Conservation (phyloP, 345 rosid genomes). For the Cardamine occulta region DNA sequence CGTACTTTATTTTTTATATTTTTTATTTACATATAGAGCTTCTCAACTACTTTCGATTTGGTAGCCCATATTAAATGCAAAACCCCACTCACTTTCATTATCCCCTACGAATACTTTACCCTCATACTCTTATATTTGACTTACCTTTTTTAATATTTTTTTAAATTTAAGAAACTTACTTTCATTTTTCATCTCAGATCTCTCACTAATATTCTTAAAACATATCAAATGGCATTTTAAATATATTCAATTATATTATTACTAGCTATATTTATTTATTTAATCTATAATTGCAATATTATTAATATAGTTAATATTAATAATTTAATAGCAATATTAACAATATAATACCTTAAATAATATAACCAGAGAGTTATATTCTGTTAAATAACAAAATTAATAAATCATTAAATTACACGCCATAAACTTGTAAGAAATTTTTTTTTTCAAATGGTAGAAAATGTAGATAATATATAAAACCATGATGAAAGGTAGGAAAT, state of each 20-base stretch:
- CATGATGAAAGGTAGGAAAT: background rate
- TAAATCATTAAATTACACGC: background rate
- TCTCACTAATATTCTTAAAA: background rate
- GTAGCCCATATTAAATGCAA: constrained; percentile 31
- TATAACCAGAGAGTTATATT: background rate
- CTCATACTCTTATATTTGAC: constrained; percentile 23
- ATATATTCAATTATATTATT: background rate
- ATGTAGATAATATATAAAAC: background rate
- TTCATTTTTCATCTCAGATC: background rate
- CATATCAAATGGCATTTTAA: background rate
- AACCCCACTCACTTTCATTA: constrained; percentile 33
- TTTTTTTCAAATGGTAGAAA: background rate
- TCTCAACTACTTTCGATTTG: constrained; percentile 41
- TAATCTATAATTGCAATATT: background rate
- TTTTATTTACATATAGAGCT: constrained; percentile 10
- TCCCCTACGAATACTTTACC: background rate
- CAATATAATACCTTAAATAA: background rate
- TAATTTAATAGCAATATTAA: background rate
- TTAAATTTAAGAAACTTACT: background rate
- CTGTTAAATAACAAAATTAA: background rate
- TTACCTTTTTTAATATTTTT: background rate
- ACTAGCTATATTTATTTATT: background rate
- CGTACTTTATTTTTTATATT: background rate
- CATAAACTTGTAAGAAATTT: background rate
- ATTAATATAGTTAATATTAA: background rate